Base-by-base conservation (phyloP, 352 stramenopile genomes). In the Phytophthora capsici region DNA sequence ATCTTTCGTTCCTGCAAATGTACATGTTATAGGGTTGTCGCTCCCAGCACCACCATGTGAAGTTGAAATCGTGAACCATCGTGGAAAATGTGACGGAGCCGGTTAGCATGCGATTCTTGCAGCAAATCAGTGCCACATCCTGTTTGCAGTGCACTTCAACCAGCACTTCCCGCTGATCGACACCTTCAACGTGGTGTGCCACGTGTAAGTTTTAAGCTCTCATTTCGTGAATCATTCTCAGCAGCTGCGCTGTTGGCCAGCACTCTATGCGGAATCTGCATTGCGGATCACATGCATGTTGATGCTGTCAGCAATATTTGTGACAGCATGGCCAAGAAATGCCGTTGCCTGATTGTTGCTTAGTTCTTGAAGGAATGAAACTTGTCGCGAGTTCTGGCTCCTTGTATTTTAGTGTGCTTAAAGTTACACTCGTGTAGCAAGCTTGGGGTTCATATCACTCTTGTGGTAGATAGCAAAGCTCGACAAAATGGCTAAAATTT, bases 131-230 rank as follows among this genome's bases (percentile, higher is more conserved):
- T 19, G 50, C 30, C 59, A 56, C 45, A 59, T 69, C 44, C 45
- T 69, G 19, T n/a, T 63, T 57, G 46, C 28, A 63, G 38, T 65
- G 40, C 62, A 66, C 55, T 71, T 71, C 63, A 71, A 71, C 47
- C 22, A 55, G 54, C 53, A 64, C 30, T 57, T 63, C 36, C 59
- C 51, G 25, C 37, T 59, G 37, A 53, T 54, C 54, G 38, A 69
- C 32, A 50, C 56, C 56, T 66, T 61, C 48, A 71, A 57, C 36
- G 38, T 65, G 40, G 37, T 56, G 48, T 2, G 43, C 52, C 52
- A 41, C 38, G 53, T 64, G 49, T 61, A 57, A 14, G 28, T 64
- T 40, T 53, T 48, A 28, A 41, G 3, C 57, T 40, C 20, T 14
- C 28, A 34, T 14, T 34, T 14, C 10, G 28, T 34, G 48, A 56